Base-by-base conservation (phyloP, 1,284 basidiomycete genomes). In the Puccinia sorghi region DNA sequence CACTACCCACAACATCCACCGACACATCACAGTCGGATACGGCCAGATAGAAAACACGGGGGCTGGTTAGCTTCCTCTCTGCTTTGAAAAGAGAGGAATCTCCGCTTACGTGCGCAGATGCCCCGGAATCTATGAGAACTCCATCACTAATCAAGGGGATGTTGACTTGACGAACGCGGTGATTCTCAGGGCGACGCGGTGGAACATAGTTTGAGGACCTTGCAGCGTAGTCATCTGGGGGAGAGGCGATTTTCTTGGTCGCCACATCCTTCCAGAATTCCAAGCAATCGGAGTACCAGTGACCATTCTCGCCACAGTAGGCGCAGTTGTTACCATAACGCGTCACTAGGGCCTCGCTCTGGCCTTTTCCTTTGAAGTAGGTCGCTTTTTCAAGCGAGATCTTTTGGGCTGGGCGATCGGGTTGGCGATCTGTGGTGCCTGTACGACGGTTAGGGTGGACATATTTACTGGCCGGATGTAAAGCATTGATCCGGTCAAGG, bases 231-330 rank as follows among this genome's bases (percentile, higher is more conserved):
- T 37, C 32, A 39, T 22, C 32, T 27, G 25, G 13, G 1, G 61
- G 61, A 4, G 61, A 27, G 13, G 13, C 39, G 5, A 64, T 64
- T 32, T 64, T 64, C 11, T 32, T 32, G 12, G 4, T 37, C 20
- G 25, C 39, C 13, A 69, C 43, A 48, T 69, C 66, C 5, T 9
- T 1, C 41, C 66, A 69, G 15, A 48, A 69, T 9, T 27, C 3
- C 0, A 20, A 1, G 43, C 66, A 69, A 48, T 69, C 66, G 1
- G 66, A 15, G 43, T 69, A 48, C 66, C 66, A 69, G 17, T 69
- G 66, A 5, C 48, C 43, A 0, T 2, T 32, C 8, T 69, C 11
- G 4, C n/a, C 11, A 15, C 66, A 69, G 43, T 69, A 69, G 6
- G 48, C 7, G 25, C 66, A 69, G 4, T 37, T 12, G 15, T 46